Evolutionary conservation across 345 rosid genomes (phyloP).

Genomic region (Clausena lansium): DNA sequence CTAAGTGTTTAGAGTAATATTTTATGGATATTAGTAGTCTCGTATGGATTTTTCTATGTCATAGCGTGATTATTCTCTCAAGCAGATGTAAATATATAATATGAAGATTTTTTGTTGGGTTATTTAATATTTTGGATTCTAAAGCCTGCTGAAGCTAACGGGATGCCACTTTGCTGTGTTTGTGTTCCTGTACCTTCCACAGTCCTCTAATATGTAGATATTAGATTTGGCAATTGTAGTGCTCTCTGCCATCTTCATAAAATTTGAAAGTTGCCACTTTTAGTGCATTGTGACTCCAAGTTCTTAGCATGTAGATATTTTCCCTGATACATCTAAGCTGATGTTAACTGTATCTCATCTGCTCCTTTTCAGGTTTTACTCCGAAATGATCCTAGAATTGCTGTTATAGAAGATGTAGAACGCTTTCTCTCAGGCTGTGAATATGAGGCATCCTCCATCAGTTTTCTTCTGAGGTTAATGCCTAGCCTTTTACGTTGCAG

Average conservation of each 20-base stretch:
- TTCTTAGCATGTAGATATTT: no score
- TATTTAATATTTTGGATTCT: neutral
- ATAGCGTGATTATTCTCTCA: neutral
- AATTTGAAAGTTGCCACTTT: no score
- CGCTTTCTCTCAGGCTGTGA: constrained; percentile 73
- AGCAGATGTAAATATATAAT: neutral
- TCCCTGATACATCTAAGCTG: neutral
- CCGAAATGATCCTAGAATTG: constrained; percentile 57
- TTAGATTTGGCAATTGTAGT: no score
- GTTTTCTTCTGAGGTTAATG: constrained; percentile 39
- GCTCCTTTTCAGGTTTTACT: constrained; percentile 46
- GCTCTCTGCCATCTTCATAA: no score
- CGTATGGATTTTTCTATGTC: neutral
- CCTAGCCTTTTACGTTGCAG: neutral
- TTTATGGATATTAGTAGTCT: neutral
- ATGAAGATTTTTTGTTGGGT: neutral
- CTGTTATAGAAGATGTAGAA: constrained; percentile 54
- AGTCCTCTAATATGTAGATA: no score
- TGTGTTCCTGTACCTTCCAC: no score
- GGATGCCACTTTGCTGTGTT: no score
- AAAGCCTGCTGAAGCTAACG: neutral
- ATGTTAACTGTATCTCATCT: neutral
- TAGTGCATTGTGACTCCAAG: no score
- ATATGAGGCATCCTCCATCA: constrained; percentile 48
- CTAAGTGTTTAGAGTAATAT: neutral